Evolutionary conservation across 2,329 filamentous ascomycete species (phyloP).

Genomic region (Fusarium sterilihyphosum): DNA sequence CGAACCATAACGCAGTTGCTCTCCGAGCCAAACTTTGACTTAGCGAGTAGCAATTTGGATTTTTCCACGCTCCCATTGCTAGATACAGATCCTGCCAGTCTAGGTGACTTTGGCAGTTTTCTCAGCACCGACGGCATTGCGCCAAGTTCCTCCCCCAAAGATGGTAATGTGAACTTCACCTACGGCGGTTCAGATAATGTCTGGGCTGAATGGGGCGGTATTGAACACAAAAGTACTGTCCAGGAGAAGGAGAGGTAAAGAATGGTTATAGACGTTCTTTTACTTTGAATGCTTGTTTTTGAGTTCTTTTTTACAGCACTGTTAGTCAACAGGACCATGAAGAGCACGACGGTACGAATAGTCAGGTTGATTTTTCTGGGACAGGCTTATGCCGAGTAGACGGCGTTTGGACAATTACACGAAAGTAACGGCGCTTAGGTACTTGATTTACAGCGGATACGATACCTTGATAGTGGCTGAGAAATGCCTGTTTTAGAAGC

Average conservation of each 20-base stretch:
- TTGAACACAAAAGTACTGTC: conserved; percentile 26
- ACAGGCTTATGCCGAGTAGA: conserved; percentile 21
- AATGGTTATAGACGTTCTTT: not conserved
- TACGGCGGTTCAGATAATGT: conserved; percentile 44
- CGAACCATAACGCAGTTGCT: conserved; percentile 72
- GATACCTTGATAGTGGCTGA: conserved; percentile 24
- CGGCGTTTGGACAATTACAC: conserved; percentile 25
- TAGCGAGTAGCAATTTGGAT: conserved; percentile 56
- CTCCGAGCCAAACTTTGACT: conserved; percentile 62
- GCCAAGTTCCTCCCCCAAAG: conserved; percentile 59
- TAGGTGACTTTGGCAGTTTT: conserved; percentile 60
- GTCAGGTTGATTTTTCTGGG: conserved; percentile 6
- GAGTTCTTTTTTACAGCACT: conserved; percentile 24
- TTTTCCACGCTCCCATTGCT: conserved; percentile 53
- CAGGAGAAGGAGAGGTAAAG: conserved; percentile 36
- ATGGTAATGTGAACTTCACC: conserved; percentile 42
- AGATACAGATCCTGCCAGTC: conserved; percentile 47
- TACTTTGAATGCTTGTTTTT: conserved; percentile 12
- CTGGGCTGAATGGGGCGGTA: conserved; percentile 45
- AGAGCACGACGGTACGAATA: conserved; percentile 20
- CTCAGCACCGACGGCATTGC: conserved; percentile 59
- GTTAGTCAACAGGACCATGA: conserved; percentile 31
- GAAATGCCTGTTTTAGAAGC: conserved; percentile 7
- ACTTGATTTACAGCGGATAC: conserved; percentile 10
- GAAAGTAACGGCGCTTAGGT: conserved; percentile 15